These are phyloP conservation scores for Vachellia collinsii DNA, from an alignment of 306 rosid species.

Conservation along the genomic window DNA sequence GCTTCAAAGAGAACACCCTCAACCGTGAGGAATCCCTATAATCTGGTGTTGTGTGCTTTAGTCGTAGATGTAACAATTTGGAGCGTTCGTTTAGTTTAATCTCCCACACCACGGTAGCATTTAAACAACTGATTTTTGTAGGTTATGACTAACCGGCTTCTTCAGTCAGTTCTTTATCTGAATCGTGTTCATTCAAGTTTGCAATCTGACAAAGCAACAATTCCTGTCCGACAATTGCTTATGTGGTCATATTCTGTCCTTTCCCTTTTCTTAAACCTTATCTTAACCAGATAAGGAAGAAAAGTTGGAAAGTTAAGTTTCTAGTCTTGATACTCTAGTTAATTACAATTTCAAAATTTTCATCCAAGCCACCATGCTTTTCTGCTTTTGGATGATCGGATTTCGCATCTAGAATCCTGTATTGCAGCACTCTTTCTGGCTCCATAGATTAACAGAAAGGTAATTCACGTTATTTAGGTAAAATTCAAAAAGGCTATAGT, in stretches of 20 bases:
- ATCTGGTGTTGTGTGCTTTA: conserved; percentile 37
- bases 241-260: not conserved
- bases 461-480: not conserved
- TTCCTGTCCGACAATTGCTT: not conserved
- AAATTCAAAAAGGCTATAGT: conserved; percentile 14
- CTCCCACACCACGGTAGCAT: conserved; percentile 32
- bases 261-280: not conserved
- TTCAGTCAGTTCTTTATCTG: conserved; percentile 13
- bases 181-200: conserved; percentile 26
- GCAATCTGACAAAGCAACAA: conserved; percentile 31
- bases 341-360: not conserved
- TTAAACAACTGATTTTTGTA: conserved; percentile 44
- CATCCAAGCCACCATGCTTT: not conserved
- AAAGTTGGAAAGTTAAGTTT: not conserved
- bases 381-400: not conserved
- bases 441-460: not conserved
- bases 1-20: conserved; percentile 70
- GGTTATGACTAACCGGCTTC: conserved; percentile 30
- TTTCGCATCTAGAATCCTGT: conserved; percentile 8
- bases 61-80: conserved; percentile 32
- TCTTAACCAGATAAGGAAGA: not conserved
- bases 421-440: not conserved
- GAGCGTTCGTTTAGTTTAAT: conserved; percentile 30
- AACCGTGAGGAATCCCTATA: conserved; percentile 51
- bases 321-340: not conserved